Percentiles rank a stretch among this genome's conserved stretches.
Evolutionary conservation across 768 basidiomycete species (phyloP).

Genomic region (Lactarius psammicola): DNA sequence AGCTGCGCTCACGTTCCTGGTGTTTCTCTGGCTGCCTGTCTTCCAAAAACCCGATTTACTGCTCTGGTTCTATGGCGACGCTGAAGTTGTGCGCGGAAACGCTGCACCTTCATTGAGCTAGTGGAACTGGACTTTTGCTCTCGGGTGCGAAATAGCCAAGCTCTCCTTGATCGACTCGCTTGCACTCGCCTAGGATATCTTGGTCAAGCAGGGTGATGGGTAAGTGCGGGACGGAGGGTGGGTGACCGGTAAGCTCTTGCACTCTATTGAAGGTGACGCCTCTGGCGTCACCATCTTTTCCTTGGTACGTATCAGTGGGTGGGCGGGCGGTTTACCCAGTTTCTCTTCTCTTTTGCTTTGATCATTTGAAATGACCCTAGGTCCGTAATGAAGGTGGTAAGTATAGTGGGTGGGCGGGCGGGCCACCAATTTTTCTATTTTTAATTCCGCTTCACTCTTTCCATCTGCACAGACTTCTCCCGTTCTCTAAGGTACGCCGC

Average conservation of each 20-base stretch:
- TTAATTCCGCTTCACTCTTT: not conserved
- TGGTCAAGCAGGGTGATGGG: slow-evolving; percentile 12
- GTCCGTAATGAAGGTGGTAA: not conserved
- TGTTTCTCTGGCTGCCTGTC: not conserved
- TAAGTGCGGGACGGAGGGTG: slow-evolving; percentile 26
- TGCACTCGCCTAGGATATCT: not conserved
- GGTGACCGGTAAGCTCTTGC: not conserved
- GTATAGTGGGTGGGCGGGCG: slow-evolving; percentile 12
- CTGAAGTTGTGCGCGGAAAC: slow-evolving; percentile 22
- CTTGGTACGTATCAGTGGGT: slow-evolving; percentile 22
- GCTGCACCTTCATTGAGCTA: slow-evolving; percentile 16
- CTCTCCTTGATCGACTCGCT: not conserved
- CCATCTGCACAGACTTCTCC: not conserved
- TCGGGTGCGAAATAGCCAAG: not conserved
- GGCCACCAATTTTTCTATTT: not conserved
- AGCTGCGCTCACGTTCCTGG: not conserved
- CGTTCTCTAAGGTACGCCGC: not conserved
- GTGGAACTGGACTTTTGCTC: not conserved
- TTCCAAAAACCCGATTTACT: no score
- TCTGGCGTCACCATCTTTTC: not conserved
- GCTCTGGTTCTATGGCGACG: not conserved
- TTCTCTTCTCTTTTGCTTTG: not conserved
- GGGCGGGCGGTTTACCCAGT: slow-evolving; percentile 17
- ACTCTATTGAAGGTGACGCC: not conserved
- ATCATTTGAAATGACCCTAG: not conserved